Base-by-base conservation (phyloP, 345 rosid species). In the Eutrema yunnanense region DNA sequence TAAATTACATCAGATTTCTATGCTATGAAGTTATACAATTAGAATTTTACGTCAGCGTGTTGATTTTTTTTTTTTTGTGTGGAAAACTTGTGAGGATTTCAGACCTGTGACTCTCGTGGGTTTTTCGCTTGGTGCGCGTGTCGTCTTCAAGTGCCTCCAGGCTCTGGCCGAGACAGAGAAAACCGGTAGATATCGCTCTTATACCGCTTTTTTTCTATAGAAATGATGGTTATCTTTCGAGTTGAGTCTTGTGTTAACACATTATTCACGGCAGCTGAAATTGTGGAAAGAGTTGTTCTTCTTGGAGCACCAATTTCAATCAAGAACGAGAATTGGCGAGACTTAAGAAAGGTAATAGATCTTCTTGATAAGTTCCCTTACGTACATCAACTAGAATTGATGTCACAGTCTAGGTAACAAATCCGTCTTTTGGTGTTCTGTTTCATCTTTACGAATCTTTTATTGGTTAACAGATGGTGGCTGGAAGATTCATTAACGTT, bases 21-120 rank as follows among this genome's bases (percentile, higher is more conserved):
- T 42, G 44, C 30, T 19, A 40, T 14, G 12, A 53, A 26, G 33
- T 40, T 62, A 3, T 44, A 13, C n/a, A 8, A 29, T 37, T 37
- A 13, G 13, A 37, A 40, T 37, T 6, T 60, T 41, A 22, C 48
- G 13, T 43, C 42, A 27, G 5, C 6, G 4, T 38, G 12, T 13
- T 73, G 14, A 53, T 2, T 22, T 22, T 37, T 3, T 22, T 37
- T 3, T 13, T 26, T 37, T 34, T 19, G 9, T 37, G 11, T 14
- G 2, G 9, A 61, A 69, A 73, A 65, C 34, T 81, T 84, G 87
- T 83, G 74, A 68, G 79, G 65, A 92, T 90, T 68, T 69, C 78
- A 94, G 99, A 88, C 99, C 99, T 40, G 96, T 92, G 79, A 95
- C 96, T 3, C 93, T 95, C 3, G 83, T 92, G 62, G 98, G 97